Base-by-base conservation (phyloP, 2,329 filamentous ascomycete species). In the Geosmithia putterillii region DNA sequence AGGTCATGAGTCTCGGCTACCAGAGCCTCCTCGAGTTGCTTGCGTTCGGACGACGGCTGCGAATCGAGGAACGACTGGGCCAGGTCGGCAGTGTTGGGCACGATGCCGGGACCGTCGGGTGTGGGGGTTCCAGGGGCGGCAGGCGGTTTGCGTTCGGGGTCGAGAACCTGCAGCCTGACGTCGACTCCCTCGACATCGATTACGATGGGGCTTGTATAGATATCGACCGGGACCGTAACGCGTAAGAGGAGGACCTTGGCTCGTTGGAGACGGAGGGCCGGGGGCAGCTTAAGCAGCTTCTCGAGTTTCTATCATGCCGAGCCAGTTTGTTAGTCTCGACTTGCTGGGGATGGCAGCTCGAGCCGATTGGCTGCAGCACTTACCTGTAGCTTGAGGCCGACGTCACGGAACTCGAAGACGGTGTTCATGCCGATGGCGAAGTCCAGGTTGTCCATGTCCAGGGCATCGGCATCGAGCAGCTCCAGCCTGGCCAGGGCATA, bases 391-490 rank as follows among this genome's bases (percentile, higher is more conserved):
- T 81, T 83, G 49, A 95, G 67, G 2, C 83, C 86, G 45, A 95
- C 83, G 71, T 96, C 83, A 52, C 82, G 79, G 52, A 95, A 81
- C 61, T 95, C 89, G 38, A 95, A 74, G 1, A 84, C 82, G 36
- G 83, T 92, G 51, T 82, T 81, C 60, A 82, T 81, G 28, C 92
- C 92, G 63, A 86, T 76, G 39, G 80, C 81, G 51, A 95, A 77
- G 52, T 94, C 87, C 49, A 96, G 66, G 51, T 87, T 86, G 50
- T 92, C 87, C 48, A 92, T 73, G 55, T 95, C 85, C 51, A 95
- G 69, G 12, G 84, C 81, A 57, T 94, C 83, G 45, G 86, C 84
- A 56, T 96, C 92, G 46, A 98, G 76, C 44, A 95, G 72, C 52
- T 94, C 88, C 46, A 95, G 72, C 45, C 82, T 80, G 20, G 83